These are phyloP conservation scores for Mycena pura DNA, from an alignment of 768 basidiomycete species.

Conservation along the genomic window DNA sequence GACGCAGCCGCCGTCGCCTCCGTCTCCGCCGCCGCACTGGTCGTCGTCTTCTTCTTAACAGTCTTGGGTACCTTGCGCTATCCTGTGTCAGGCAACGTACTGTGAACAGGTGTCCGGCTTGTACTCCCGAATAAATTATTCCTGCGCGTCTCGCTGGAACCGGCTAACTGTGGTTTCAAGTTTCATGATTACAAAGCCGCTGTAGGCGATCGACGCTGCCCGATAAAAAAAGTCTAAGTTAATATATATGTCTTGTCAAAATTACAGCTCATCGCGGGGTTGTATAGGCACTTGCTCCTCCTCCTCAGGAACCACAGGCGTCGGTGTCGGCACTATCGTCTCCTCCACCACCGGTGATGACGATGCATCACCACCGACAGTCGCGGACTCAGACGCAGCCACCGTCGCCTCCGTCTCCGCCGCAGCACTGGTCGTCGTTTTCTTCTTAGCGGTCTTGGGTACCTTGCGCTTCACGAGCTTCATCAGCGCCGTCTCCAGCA, in stretches of 20 bases:
- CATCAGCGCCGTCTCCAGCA: constrained; percentile 76
- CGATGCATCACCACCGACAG: constrained; percentile 29
- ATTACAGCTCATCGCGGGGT: constrained; percentile 24
- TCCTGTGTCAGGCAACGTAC: no score
- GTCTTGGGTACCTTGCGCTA: no score
- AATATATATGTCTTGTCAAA: constrained; percentile 16
- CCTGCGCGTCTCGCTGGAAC: not conserved
- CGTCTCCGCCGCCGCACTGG: no score
- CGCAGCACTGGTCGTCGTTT: constrained; percentile 35
- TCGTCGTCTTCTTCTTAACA: no score
- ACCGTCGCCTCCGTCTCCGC: constrained; percentile 30
- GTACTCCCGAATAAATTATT: not conserved
- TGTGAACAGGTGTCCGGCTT: no score
- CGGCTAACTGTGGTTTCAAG: no score
- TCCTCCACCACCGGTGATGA: constrained; percentile 3
- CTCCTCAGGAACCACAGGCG: constrained; percentile 9
- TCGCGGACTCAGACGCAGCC: constrained; percentile 19
- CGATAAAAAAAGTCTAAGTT: constrained; percentile 20
- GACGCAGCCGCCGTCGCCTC: no score
- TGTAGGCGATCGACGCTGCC: not conserved
- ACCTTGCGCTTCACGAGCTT: constrained; percentile 72
- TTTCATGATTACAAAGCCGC: no score
- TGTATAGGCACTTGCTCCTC: constrained; percentile 19
- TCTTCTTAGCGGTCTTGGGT: constrained; percentile 67
- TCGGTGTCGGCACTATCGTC: constrained; percentile 20